Base-by-base conservation (phyloP, 768 basidiomycete genomes). In the Trametes elegans region DNA sequence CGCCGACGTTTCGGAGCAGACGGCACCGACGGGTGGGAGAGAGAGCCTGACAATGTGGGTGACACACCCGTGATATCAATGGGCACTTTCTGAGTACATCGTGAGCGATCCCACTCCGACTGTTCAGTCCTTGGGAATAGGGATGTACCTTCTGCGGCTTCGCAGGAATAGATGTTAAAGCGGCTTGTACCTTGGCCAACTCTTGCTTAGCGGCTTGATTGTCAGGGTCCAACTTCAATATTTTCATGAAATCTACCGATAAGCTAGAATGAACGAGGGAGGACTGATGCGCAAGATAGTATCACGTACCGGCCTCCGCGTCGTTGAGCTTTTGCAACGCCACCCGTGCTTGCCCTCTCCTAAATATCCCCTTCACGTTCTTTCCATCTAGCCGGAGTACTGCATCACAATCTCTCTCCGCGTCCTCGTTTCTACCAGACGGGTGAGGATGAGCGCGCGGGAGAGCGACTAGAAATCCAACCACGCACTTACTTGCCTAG, bases 401-500 rank as follows among this genome's bases (percentile, higher is more conserved):
- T 6, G 75, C 79, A 1, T 80, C 79, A 64, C 92, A 93, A 66
- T 96, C 93, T 52, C 88, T 71, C 63, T 89, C 86, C 16, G 88
- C 88, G 70, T 95, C 93, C 66, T 85, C 80, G 61, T 81, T 76
- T 66, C 92, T 93, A 54, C 5, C 7, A 13, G 28, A 21, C 18
- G 44, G 23, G 18, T 28, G 1, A 34, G 24, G 23, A 29, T 16
- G 28, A 6, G 18, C 40, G 7, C 32, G 21, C 7, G 13, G 19
- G 11, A 19, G 11, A 16, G 27, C 3, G 21, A 8, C 27, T 7
- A 16, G 16, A 29, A 34, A 24, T 16, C 23, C 26, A 19, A n/a
- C n/a, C 50, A 58, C 45, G 63, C 71, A 86, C 92, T 75, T 77
- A 93, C 93, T 96, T 97, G 81, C 84, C 86, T 74, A 96, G 81